These are phyloP conservation scores for Gracilariopsis chorda DNA, from an alignment of 23 red algal species.

Conservation along the genomic window DNA sequence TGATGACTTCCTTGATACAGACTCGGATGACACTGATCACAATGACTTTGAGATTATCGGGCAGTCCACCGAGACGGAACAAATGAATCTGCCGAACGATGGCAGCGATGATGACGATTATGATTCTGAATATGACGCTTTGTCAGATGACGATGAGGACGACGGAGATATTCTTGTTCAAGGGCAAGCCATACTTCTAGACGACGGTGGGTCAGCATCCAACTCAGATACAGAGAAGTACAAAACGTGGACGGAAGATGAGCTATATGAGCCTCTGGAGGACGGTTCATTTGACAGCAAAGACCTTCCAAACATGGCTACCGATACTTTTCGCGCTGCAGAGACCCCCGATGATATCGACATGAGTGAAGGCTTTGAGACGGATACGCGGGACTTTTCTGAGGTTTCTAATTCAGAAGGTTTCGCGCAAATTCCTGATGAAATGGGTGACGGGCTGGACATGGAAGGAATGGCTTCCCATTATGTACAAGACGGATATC, in stretches of 20 bases:
- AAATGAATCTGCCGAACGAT: no score
- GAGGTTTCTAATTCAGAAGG: no score
- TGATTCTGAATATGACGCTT: not conserved
- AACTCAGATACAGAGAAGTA: not conserved
- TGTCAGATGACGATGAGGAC: not conserved
- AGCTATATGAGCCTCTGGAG: constrained; percentile 8
- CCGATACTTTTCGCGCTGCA: no score
- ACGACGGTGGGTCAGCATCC: not conserved
- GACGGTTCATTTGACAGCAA: no score
- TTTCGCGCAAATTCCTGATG: no score
- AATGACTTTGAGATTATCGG: not conserved
- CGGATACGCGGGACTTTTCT: no score
- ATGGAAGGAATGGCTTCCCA: no score
- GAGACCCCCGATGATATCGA: no score
- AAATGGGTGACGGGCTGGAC: no score
- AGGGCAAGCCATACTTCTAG: not conserved
- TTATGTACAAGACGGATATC: no score
- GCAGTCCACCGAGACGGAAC: constrained; percentile 6
- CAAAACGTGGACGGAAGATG: not conserved
- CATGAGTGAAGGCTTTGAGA: no score
- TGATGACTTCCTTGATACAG: not conserved
- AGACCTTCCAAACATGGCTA: no score
- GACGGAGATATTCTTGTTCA: not conserved
- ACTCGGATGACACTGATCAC: not conserved
- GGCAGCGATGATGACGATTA: not conserved